Base-by-base conservation (phyloP, 768 basidiomycete species). In the Lentinula guzmanii region DNA sequence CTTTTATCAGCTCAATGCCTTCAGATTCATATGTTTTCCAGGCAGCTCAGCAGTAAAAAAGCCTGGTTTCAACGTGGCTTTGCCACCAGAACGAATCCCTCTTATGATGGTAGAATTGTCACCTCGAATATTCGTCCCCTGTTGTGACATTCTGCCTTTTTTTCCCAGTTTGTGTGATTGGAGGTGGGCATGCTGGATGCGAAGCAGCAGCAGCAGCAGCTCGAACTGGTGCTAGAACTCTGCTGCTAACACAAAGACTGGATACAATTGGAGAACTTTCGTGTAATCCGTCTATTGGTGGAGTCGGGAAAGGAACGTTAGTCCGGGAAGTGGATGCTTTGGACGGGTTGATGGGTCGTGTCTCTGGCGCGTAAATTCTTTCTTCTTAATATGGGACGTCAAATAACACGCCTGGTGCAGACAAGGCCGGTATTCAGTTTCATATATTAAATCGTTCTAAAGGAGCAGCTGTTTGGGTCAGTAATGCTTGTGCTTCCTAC, bases 181-280 rank as follows among this genome's bases (percentile, higher is more conserved):
- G 94, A 31, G 94, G 90, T 3, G 94, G 94, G 3, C 94, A 96
- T 76, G 94, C 94, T 34, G 94, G 94, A 1, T 93, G 91, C 67
- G 94, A 96, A 70, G 94, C 94, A 1, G 93, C 94, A n/a, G 84
- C 93, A 5, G 94, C 89, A 2, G 82, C 93, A 15, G 93, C 94
- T 1, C 79, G 94, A 50, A 83, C 88, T 0, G 93, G 94, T 1
- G 93, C 93, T 2, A 80, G 82, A 63, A 95, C 93, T 0, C 66
- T 93, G 8, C 78, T 96, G 7, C 72, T 96, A 61, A 96, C 94
- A 1, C 93, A 94, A 71, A 87, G 82, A 57, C 68, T 91, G 15
- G 86, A 90, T 54, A 93, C 86, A 0, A 84, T 96, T 51, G 94
- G 94, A 37, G 81, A 84, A 65, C 67, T 96, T 67, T 94, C 92